These are phyloP conservation scores for Filosporella fistucella DNA, from an alignment of 495 filamentous ascomycete genomes.

Conservation along the genomic window DNA sequence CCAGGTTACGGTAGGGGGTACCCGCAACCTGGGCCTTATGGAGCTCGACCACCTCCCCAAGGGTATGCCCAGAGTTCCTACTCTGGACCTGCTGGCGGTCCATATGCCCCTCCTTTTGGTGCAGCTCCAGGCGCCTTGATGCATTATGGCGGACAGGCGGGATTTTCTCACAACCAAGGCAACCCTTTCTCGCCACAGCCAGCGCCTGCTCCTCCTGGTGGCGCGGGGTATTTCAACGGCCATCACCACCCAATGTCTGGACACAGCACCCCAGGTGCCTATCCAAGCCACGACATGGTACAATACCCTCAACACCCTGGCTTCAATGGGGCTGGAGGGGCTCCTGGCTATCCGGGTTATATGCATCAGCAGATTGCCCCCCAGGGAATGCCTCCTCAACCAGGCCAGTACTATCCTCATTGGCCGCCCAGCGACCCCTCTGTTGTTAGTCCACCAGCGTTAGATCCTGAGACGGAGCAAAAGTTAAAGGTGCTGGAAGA, in stretches of 20 bases:
- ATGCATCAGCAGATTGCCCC: not conserved
- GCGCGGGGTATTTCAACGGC: slow-evolving; percentile 21
- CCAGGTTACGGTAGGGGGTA: slow-evolving; percentile 26
- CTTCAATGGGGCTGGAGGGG: slow-evolving; percentile 24
- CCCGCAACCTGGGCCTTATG: slow-evolving; percentile 30
- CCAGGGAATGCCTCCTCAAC: not conserved
- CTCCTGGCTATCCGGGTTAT: slow-evolving; percentile 20
- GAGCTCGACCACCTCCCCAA: slow-evolving; percentile 26
- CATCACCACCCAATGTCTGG: slow-evolving; percentile 19
- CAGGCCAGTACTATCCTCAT: slow-evolving; percentile 3
- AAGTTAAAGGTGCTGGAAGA: slow-evolving; percentile 40
- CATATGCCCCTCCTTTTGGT: slow-evolving; percentile 27
- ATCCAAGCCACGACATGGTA: slow-evolving; percentile 45
- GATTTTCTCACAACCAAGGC: slow-evolving; percentile 30
- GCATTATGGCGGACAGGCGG: slow-evolving; percentile 32
- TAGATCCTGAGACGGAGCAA: slow-evolving; percentile 38
- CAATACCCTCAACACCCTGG: slow-evolving; percentile 32
- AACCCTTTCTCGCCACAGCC: slow-evolving; percentile 27
- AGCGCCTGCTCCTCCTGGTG: slow-evolving; percentile 7
- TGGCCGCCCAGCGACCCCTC: slow-evolving; percentile 20
- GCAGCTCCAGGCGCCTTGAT: slow-evolving; percentile 23
- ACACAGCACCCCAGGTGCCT: slow-evolving; percentile 23
- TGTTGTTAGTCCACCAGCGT: slow-evolving; percentile 3
- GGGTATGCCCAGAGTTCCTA: slow-evolving; percentile 42
- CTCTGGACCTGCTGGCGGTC: slow-evolving; percentile 28